A percentile compares a stretch with the other conserved stretches of the same genome.
Evolutionary conservation across 2,329 filamentous ascomycete genomes (phyloP).

Genomic region (Tolypocladium capitatum): DNA sequence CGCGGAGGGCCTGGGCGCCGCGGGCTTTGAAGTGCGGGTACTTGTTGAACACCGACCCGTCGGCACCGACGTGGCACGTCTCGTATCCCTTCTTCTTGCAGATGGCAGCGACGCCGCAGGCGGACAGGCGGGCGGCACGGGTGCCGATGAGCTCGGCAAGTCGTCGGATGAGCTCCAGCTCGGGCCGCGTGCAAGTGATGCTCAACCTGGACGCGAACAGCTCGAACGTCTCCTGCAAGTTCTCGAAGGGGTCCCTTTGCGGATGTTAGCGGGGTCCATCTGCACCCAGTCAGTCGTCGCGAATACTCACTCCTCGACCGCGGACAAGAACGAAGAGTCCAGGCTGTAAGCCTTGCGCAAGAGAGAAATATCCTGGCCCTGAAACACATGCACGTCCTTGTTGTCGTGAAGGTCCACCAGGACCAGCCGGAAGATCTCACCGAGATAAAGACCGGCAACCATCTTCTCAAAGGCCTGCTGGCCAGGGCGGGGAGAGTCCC

Average conservation of each 20-base stretch:
- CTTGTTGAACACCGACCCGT: constrained; percentile 97
- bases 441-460: constrained; percentile 88
- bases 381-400: constrained; percentile 63
- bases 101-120: constrained; percentile 91
- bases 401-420: constrained; percentile 76
- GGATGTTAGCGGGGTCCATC: constrained; percentile 5
- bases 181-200: constrained; percentile 57
- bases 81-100: constrained; percentile 90
- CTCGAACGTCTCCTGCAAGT: constrained; percentile 77
- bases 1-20: constrained; percentile 75
- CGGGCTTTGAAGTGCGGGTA: constrained; percentile 96
- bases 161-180: constrained; percentile 80
- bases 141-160: constrained; percentile 91
- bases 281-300: background rate
- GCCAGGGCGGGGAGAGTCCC: constrained; percentile 80
- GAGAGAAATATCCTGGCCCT: constrained; percentile 64
- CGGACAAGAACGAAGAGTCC: constrained; percentile 85
- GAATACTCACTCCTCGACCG: constrained; percentile 65
- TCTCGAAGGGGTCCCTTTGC: constrained; percentile 77
- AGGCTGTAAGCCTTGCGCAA: constrained; percentile 80
- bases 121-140: constrained; percentile 80
- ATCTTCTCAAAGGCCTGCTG: constrained; percentile 98
- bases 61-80: constrained; percentile 85
- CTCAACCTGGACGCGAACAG: constrained; percentile 65
- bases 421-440: constrained; percentile 85